Conservation (phyloP, 2,329 filamentous ascomycete genomes). For the Fusarium stilboides region DNA sequence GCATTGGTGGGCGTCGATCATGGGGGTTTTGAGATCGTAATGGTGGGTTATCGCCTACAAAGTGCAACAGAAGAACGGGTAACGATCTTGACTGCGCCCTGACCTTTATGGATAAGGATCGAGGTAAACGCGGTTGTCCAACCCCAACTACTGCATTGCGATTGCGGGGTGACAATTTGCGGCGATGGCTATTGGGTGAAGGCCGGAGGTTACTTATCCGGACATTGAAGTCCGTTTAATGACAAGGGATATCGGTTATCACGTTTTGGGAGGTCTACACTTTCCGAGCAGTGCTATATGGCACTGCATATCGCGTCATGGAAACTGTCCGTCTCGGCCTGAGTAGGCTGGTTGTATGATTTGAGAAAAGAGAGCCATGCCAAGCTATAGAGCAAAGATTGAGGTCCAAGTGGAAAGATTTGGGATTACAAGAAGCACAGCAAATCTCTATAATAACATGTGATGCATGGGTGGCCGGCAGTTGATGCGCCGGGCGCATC, state of each 20-base stretch:
- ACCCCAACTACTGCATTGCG: conserved; percentile 26
- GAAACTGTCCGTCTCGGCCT: not conserved
- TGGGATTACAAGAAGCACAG: not conserved
- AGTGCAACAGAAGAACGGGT: conserved; percentile 16
- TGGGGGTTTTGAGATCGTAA: conserved; percentile 23
- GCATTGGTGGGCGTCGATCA: conserved; percentile 39
- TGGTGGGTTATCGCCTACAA: conserved; percentile 24
- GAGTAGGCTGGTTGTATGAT: not conserved
- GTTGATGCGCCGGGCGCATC: conserved; percentile 2
- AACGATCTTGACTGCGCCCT: conserved; percentile 13
- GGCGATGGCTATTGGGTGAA: conserved; percentile 39
- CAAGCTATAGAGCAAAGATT: not conserved
- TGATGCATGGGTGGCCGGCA: conserved; percentile 3
- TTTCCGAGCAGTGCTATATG: not conserved
- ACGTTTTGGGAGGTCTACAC: not conserved
- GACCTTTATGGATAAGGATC: not conserved
- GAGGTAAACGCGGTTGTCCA: conserved; percentile 41
- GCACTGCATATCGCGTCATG: not conserved
- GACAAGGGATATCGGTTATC: conserved; percentile 23
- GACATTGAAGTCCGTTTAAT: conserved; percentile 48
- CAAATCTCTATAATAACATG: not conserved
- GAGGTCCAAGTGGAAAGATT: not conserved
- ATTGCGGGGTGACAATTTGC: conserved; percentile 39
- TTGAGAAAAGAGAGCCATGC: not conserved
- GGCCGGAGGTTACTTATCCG: conserved; percentile 24